phyloP scores from a whole-genome alignment of 2,329 filamentous ascomycete genomes.

The Monosporascus cannonballus region DNA sequence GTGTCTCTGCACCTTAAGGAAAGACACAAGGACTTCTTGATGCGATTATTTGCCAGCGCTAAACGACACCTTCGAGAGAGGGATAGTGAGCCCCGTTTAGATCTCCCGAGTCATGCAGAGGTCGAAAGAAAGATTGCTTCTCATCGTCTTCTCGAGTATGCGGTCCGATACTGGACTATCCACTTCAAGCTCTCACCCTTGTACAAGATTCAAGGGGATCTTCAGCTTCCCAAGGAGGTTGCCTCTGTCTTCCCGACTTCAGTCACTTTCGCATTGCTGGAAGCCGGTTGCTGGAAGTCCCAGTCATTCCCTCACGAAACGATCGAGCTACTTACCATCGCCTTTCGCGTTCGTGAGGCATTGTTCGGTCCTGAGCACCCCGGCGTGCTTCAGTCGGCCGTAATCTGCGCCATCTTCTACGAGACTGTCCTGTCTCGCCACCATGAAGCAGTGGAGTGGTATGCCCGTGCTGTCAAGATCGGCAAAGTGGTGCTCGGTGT shows the following conservation, averaged over 20 bases:
- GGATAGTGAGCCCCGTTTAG: neutral
- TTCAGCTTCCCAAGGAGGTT: neutral
- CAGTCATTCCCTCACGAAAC: neutral
- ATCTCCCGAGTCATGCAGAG: neutral
- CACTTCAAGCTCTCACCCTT: neutral
- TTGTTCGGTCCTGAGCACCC: neutral
- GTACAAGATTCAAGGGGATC: neutral
- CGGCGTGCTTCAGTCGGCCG: neutral
- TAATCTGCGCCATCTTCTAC: neutral
- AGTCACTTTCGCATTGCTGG: neutral
- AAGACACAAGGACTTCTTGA: neutral
- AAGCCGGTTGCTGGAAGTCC: neutral
- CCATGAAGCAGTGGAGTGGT: neutral
- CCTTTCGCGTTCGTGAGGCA: constrained; percentile 1
- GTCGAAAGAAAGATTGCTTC: neutral
- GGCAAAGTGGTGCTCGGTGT: neutral
- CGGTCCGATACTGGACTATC: neutral
- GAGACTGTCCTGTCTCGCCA: neutral
- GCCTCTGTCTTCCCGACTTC: neutral
- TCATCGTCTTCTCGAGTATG: neutral
- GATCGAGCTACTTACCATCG: neutral
- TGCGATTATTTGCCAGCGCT: neutral
- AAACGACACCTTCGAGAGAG: neutral
- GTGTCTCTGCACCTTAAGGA: neutral
- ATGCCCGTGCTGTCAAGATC: neutral